Percentiles rank a stretch among this genome's conserved stretches.
Conservation (phyloP, 306 rosid species). For the Prunus mongolica region DNA sequence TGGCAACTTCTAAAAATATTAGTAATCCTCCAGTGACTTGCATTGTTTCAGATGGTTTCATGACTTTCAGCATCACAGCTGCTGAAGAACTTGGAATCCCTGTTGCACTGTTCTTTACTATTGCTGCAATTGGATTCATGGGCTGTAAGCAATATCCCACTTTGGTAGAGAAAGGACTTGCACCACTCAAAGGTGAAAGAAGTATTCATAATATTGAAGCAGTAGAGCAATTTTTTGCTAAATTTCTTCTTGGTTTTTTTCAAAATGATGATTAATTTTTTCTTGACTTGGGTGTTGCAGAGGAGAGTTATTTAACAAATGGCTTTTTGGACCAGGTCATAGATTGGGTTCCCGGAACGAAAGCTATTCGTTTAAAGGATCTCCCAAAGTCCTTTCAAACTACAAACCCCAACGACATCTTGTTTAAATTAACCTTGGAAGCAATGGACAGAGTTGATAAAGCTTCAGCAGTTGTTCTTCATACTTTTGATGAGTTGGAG, state of each 20-base stretch:
- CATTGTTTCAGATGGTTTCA: slow-evolving; percentile 9
- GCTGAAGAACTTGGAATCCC: slow-evolving; percentile 4
- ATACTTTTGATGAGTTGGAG: neutral
- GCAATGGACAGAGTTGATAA: no score
- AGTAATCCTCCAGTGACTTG: no score
- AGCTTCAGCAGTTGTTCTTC: no score
- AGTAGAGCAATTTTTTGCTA: neutral
- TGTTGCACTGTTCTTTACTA: neutral
- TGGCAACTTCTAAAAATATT: no score
- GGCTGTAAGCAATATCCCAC: neutral
- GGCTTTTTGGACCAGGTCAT: neutral
- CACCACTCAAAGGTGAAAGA: slow-evolving; percentile 11
- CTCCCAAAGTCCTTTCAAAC: no score
- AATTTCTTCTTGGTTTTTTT: neutral
- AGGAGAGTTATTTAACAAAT: neutral
- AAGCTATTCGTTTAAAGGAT: no score
- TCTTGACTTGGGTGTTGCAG: neutral
- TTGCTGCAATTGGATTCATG: slow-evolving; percentile 5
- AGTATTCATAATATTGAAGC: neutral
- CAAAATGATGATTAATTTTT: neutral
- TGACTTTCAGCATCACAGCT: neutral
- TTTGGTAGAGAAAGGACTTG: slow-evolving; percentile 9
- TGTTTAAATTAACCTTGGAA: no score
- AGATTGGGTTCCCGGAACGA: neutral
- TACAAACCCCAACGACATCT: no score